A percentile compares a stretch with the other conserved stretches of the same genome.
Evolutionary conservation across 192 early-diverging fungal genomes (phyloP).

Genomic region (Umbelopsis ramanniana): DNA sequence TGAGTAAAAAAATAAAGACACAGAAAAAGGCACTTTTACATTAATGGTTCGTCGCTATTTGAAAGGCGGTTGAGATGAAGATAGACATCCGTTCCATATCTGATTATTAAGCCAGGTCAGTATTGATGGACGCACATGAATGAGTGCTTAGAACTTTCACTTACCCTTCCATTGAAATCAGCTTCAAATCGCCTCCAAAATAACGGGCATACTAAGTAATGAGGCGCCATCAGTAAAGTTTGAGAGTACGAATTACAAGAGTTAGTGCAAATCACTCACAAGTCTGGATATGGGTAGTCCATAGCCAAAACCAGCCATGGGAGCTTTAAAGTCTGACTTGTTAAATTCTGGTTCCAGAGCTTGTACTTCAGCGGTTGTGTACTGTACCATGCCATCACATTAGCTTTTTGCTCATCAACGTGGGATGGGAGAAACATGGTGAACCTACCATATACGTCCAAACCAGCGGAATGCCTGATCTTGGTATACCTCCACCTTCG

Average conservation of each 20-base stretch:
- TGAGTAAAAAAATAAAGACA: too few species aligned
- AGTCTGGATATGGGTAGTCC: constrained; percentile 88
- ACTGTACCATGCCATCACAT: constrained; percentile 34
- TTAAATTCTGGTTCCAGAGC: constrained; percentile 70
- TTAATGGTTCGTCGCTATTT: constrained; percentile 88
- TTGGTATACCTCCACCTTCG: constrained; percentile 92
- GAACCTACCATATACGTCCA: constrained; percentile 88
- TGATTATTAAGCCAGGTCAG: constrained; percentile 30
- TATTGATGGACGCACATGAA: not conserved
- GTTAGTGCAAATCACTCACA: constrained; percentile 26
- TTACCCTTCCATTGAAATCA: constrained; percentile 94
- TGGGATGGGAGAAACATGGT: too few species aligned
- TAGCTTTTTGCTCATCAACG: too few species aligned
- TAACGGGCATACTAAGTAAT: constrained; percentile 82
- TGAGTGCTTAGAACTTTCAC: not conserved
- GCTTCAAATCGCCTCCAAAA: constrained; percentile 93
- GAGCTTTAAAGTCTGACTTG: constrained; percentile 79
- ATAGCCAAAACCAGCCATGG: constrained; percentile 91
- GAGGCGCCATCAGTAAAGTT: not conserved
- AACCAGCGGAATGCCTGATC: constrained; percentile 85
- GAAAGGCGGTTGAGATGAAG: constrained; percentile 88
- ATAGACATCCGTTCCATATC: constrained; percentile 93
- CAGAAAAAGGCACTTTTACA: constrained; percentile 45
- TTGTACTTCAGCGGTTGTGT: constrained; percentile 76
- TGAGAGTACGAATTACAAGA: not conserved